A percentile compares a stretch with the other conserved stretches of the same genome.
These are phyloP conservation scores for Allium fistulosum DNA, from an alignment of 106 monocot species.

Conservation along the genomic window DNA sequence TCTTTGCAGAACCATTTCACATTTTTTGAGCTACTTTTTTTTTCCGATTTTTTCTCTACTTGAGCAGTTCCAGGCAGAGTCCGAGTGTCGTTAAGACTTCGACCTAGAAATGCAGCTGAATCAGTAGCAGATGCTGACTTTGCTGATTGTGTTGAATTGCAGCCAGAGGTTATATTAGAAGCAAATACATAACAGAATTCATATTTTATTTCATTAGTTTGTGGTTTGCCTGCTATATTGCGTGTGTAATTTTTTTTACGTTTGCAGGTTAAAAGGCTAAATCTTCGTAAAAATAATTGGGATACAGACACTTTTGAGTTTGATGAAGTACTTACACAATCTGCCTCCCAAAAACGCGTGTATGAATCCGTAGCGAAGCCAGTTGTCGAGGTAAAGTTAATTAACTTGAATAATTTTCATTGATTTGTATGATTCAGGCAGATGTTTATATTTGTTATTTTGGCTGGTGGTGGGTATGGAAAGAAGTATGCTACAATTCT, in stretches of 20 bases:
- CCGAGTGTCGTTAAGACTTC: slow-evolving; percentile 87
- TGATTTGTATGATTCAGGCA: too few species aligned
- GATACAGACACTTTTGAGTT: slow-evolving; percentile 98
- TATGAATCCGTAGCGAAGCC: slow-evolving; percentile 98
- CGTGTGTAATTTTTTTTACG: neutral
- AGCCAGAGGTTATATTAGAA: slow-evolving; percentile 60
- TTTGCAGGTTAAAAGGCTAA: slow-evolving; percentile 82
- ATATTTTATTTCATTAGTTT: neutral
- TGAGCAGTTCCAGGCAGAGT: slow-evolving; percentile 84
- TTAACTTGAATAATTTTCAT: too few species aligned
- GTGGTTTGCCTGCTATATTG: neutral
- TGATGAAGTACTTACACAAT: slow-evolving; percentile 95
- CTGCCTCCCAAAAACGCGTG: slow-evolving; percentile 92
- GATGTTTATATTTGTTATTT: too few species aligned
- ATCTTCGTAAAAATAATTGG: slow-evolving; percentile 98
- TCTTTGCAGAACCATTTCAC: neutral
- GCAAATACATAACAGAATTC: neutral
- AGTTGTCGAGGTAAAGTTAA: slow-evolving; percentile 75
- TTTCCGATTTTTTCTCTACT: neutral
- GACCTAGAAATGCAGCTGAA: slow-evolving; percentile 90
- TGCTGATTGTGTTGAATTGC: slow-evolving; percentile 97
- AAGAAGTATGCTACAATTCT: too few species aligned
- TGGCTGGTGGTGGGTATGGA: too few species aligned
- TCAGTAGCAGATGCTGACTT: slow-evolving; percentile 89
- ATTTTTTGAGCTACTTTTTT: neutral